A percentile compares a stretch with the other conserved stretches of the same genome.
Conservation (phyloP, 1,284 basidiomycete genomes). For the Pascua sp. region DNA sequence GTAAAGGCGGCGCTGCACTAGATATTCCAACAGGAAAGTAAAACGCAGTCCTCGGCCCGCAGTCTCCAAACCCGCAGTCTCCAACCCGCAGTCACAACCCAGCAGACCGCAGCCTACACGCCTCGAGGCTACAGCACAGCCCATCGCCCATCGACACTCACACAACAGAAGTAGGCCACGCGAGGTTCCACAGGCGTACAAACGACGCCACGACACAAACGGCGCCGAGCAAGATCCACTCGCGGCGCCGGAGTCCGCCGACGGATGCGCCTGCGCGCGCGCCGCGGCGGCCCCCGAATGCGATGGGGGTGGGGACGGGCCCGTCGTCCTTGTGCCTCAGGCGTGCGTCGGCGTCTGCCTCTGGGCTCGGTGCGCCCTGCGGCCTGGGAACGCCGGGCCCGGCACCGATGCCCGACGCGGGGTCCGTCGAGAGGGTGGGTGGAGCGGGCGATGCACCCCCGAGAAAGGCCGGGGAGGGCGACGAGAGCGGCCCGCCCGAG, state of each 20-base stretch:
- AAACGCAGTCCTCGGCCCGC: too few species aligned
- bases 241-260: slow-evolving; percentile 31
- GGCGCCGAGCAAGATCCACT: slow-evolving; percentile 37
- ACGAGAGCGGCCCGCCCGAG: too few species aligned
- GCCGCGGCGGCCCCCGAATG: slow-evolving; percentile 30
- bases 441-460: too few species aligned
- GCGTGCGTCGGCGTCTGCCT: slow-evolving; percentile 19
- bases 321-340: slow-evolving; percentile 13
- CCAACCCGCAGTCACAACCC: too few species aligned
- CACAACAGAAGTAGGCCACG: slow-evolving; percentile 82
- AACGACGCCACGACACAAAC: slow-evolving; percentile 57
- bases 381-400: too few species aligned
- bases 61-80: too few species aligned
- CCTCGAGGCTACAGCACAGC: neutral
- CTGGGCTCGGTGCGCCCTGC: neutral
- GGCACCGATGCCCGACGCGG: too few species aligned
- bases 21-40: too few species aligned
- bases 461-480: too few species aligned
- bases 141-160: slow-evolving; percentile 59
- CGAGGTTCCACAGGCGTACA: slow-evolving; percentile 74
- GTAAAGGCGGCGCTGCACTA: too few species aligned
- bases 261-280: slow-evolving; percentile 19
- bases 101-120: too few species aligned
- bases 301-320: slow-evolving; percentile 5
- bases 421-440: too few species aligned